phyloP scores from a whole-genome alignment of 352 stramenopile species.

The Globisporangium alternatum region DNA sequence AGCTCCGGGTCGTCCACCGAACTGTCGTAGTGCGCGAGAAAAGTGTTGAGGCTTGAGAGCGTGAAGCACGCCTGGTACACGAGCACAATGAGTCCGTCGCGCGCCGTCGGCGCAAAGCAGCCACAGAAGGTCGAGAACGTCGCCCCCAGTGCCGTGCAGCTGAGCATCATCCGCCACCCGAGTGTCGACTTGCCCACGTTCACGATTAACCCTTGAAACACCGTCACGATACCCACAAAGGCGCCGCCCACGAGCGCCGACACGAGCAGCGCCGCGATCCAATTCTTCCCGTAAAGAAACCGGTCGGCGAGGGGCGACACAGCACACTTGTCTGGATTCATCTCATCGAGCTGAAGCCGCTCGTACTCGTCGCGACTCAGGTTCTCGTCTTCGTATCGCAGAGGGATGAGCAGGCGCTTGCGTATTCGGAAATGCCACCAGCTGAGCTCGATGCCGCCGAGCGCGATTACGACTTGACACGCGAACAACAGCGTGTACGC shows the following conservation, averaged over 20 bases:
- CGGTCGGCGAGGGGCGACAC: constrained; percentile 27
- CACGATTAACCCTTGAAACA: constrained; percentile 15
- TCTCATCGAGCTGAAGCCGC: constrained; percentile 21
- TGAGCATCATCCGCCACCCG: constrained; percentile 29
- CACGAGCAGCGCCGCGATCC: constrained; percentile 18
- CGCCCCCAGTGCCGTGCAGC: constrained; percentile 21
- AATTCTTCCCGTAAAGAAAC: constrained; percentile 16
- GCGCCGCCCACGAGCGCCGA: constrained; percentile 11
- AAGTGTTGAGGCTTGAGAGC: constrained; percentile 55
- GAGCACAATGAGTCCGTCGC: constrained; percentile 40
- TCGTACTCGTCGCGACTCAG: constrained; percentile 23
- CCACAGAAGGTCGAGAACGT: constrained; percentile 33
- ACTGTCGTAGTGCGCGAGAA: constrained; percentile 47
- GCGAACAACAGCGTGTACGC: constrained; percentile 35
- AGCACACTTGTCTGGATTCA: constrained; percentile 26
- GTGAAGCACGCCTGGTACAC: constrained; percentile 55
- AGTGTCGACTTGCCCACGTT: constrained; percentile 8
- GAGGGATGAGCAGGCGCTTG: constrained; percentile 32
- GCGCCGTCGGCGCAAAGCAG: constrained; percentile 35
- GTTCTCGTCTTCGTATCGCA: constrained; percentile 12
- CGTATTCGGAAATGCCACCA: constrained; percentile 68
- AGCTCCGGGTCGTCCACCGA: constrained; percentile 38
- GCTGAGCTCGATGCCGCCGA: constrained; percentile 45
- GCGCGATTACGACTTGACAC: constrained; percentile 30
- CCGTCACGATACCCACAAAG: constrained; percentile 15